Percentiles rank a stretch among this genome's conserved stretches.
Evolutionary conservation across 2,329 filamentous ascomycete species (phyloP).

Genomic region (Polychaeton citri): DNA sequence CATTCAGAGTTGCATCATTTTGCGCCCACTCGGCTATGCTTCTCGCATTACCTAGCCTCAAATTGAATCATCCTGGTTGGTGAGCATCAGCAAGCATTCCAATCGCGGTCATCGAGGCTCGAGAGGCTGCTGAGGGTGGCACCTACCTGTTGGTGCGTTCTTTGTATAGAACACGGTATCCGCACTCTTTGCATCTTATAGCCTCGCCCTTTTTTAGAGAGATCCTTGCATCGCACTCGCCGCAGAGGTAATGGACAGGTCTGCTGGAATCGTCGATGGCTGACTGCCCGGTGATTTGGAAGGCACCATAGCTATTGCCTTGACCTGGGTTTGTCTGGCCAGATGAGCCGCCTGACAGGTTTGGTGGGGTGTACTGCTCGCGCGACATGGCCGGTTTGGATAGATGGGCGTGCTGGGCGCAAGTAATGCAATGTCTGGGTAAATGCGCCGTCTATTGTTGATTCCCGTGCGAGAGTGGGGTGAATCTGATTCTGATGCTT

Average conservation of each 20-base stretch:
- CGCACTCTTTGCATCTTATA: conserved; percentile 83
- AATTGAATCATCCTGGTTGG: conserved; percentile 88
- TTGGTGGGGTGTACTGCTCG: conserved; percentile 66
- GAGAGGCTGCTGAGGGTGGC: background rate
- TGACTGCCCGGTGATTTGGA: conserved; percentile 22
- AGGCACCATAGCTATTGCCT: conserved; percentile 11
- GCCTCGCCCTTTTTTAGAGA: conserved; percentile 63
- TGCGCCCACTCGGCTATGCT: too few species aligned
- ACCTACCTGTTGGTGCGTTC: conserved; percentile 89
- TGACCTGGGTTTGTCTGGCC: conserved; percentile 7
- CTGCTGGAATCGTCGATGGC: conserved; percentile 42
- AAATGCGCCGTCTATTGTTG: too few species aligned
- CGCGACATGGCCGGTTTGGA: too few species aligned
- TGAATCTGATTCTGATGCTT: too few species aligned
- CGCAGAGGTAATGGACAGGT: conserved; percentile 47
- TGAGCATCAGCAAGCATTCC: conserved; percentile 4
- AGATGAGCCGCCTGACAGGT: conserved; percentile 24
- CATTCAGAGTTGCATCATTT: too few species aligned
- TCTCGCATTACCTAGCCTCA: conserved; percentile 69
- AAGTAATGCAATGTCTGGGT: too few species aligned
- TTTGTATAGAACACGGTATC: conserved; percentile 93
- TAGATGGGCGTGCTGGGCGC: too few species aligned
- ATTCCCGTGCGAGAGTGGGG: too few species aligned
- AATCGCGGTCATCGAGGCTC: background rate
- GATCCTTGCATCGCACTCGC: conserved; percentile 71